Evolutionary conservation across 2,329 filamentous ascomycete species (phyloP).

Genomic region (Colletotrichum coccodes): DNA sequence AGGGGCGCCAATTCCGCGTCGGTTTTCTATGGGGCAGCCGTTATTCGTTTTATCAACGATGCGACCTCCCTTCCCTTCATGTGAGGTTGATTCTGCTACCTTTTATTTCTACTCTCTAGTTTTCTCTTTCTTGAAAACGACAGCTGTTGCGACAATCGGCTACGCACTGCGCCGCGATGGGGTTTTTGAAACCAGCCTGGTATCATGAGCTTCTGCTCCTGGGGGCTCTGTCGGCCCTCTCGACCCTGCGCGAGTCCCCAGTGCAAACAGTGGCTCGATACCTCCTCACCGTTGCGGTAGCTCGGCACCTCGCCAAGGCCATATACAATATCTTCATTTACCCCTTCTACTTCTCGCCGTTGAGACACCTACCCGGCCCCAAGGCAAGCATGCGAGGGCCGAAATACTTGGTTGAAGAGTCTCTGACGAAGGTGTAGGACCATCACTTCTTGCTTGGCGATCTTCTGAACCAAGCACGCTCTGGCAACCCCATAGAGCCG

Average conservation of each 20-base stretch:
- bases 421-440: conserved; percentile 19
- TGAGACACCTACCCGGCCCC: conserved; percentile 55
- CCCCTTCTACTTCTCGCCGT: conserved; percentile 52
- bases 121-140: neutral
- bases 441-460: conserved; percentile 37
- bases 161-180: neutral
- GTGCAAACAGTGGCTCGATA: neutral
- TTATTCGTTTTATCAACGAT: neutral
- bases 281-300: neutral
- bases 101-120: neutral
- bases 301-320: neutral
- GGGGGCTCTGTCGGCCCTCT: neutral
- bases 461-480: conserved; percentile 30
- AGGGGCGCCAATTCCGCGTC: neutral
- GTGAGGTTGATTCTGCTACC: neutral
- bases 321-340: conserved; percentile 52
- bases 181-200: neutral
- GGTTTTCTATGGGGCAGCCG: neutral
- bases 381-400: conserved; percentile 40
- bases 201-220: neutral
- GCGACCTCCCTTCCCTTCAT: neutral
- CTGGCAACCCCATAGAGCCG: conserved; percentile 22
- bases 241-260: neutral
- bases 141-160: neutral
- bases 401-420: neutral